Evolutionary conservation across 208 protist genomes (phyloP), one percentile per base, ranked within the genome.

Genomic region (Wallacemonas rigidus): DNA sequence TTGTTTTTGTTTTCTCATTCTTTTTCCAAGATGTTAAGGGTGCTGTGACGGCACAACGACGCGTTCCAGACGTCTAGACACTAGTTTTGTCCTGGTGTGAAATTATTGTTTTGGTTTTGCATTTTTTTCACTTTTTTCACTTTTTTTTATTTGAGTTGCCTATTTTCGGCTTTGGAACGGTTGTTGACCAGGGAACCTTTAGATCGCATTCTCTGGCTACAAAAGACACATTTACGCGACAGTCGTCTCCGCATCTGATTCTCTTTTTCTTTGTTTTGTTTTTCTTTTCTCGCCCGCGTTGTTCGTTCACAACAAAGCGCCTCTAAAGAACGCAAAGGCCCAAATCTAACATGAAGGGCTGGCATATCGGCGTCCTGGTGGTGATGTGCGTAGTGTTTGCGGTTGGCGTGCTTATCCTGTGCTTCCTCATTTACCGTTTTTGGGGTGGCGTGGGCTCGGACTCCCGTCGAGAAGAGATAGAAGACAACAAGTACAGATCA

Each of bases 321-420:
- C 26, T 26, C 40, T 50, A 75, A 60, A 75, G 55, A 71, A 53
- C 63, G 1, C 56, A 60, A 74, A 69, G 55, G 15, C 36, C 5
- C 69, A 15, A 50, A 67, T 71, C 55, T 26, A 58, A 69, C 9
- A 91, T 88, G 86, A 51, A 86, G 61, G 80, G 76, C 35, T 86
- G 77, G 72, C 74, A 90, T 58, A 83, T 92, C 26, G 74, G 57
- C 0, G 67, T 91, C 43, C 55, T 93, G 11, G 71, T 93, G 41
- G 77, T 86, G 44, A 87, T 93, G 44, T 75, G 79, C 53, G 69
- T 93, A 9, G 71, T 87, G 38, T 87, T 91, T 56, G 55, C 90
- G 48, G 57, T 74, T 40, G 56, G 74, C 15, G 80, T 73, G 47
- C 51, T 67, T 17, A 4, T 88, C 35, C 48, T 91, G 0, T 53